Percentiles rank a stretch among this genome's conserved stretches.
Conservation (phyloP, 176 grass and related monocot species). For the Musa troglodytarum region DNA sequence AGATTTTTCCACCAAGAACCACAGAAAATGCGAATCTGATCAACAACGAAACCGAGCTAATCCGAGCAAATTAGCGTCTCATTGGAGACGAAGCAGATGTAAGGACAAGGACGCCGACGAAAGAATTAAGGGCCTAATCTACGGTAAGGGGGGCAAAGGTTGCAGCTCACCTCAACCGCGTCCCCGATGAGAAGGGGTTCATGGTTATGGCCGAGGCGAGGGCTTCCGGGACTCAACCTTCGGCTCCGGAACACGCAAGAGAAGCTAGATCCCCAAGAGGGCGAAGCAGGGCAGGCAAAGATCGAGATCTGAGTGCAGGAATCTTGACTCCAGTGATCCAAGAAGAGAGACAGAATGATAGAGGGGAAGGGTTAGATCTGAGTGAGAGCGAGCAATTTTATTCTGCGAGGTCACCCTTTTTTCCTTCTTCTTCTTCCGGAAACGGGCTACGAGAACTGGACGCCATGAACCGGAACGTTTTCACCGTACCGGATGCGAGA, state of each 20-base stretch:
- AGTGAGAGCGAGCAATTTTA: neutral
- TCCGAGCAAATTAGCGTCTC: neutral
- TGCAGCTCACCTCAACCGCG: constrained; percentile 74
- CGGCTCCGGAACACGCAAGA: neutral
- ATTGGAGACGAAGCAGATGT: neutral
- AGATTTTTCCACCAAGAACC: neutral
- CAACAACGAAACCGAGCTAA: neutral
- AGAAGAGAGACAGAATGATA: neutral
- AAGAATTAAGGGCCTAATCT: too few species aligned
- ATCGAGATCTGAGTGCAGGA: constrained; percentile 1
- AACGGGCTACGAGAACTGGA: too few species aligned
- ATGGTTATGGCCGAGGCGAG: constrained; percentile 59
- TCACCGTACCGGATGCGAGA: too few species aligned
- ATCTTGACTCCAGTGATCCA: neutral
- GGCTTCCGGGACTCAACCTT: constrained; percentile 14
- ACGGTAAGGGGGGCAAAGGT: neutral
- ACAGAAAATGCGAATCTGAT: neutral
- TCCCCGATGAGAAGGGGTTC: constrained; percentile 97
- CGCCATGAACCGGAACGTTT: too few species aligned
- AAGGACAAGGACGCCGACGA: neutral
- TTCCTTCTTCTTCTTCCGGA: too few species aligned
- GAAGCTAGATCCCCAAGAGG: constrained; percentile 2
- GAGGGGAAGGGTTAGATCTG: neutral
- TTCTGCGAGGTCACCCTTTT: neutral
- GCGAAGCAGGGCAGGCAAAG: neutral